Percentiles rank a stretch among this genome's conserved stretches.
Evolutionary conservation across 306 rosid species (phyloP).

Genomic region (Inga laurina): DNA sequence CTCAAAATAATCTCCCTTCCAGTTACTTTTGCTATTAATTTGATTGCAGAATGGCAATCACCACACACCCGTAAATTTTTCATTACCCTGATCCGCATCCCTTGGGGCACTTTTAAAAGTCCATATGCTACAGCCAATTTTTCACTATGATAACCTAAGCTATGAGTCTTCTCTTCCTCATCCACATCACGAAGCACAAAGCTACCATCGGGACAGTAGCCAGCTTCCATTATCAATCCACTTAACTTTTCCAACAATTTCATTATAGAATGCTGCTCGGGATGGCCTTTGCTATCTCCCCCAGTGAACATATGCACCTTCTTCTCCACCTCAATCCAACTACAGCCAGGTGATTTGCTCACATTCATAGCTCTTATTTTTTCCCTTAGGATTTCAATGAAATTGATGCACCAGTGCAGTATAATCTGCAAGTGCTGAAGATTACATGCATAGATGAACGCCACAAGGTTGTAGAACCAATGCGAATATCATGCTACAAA

Average conservation of each 20-base stretch:
- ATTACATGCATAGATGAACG: constrained; percentile 3
- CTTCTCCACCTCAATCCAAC: constrained; percentile 80
- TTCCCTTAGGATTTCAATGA: constrained; percentile 50
- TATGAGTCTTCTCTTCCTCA: constrained; percentile 74
- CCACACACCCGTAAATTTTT: constrained; percentile 83
- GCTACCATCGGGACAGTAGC: constrained; percentile 71
- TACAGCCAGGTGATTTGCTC: constrained; percentile 70
- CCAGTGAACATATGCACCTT: constrained; percentile 64
- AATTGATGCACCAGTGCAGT: constrained; percentile 24
- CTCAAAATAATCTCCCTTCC: constrained; percentile 75
- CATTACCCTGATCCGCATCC: constrained; percentile 67
- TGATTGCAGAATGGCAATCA: constrained; percentile 75
- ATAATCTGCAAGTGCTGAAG: constrained; percentile 1
- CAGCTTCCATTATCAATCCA: constrained; percentile 66
- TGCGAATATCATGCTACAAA: constrained; percentile 26
- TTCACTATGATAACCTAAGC: constrained; percentile 74
- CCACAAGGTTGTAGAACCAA: constrained; percentile 10
- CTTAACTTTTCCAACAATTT: constrained; percentile 55
- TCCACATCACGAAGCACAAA: constrained; percentile 81
- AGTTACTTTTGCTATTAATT: constrained; percentile 67
- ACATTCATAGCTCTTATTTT: constrained; percentile 51
- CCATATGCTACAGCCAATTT: constrained; percentile 74
- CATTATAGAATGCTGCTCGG: constrained; percentile 58
- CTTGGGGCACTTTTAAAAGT: constrained; percentile 65
- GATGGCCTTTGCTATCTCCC: constrained; percentile 63